A percentile compares a stretch with the other conserved stretches of the same genome.
Evolutionary conservation across 1,284 basidiomycete genomes (phyloP).

Genomic region (Trametes sp.): DNA sequence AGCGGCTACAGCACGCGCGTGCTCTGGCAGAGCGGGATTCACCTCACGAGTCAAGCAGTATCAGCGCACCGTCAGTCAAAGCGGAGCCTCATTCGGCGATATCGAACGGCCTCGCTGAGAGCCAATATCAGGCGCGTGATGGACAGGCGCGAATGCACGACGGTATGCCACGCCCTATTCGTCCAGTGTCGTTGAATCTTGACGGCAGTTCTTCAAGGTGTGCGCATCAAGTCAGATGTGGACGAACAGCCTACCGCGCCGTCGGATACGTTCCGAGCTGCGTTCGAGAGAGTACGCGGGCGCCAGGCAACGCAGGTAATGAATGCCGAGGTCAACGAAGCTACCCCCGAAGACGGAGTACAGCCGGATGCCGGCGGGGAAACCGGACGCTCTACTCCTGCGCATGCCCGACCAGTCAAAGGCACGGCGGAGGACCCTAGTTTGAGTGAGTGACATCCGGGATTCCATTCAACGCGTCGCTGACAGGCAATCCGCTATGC

Average conservation of each 20-base stretch:
- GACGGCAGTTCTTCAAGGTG: not conserved
- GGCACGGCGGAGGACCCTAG: not conserved
- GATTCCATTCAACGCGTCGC: too few species aligned
- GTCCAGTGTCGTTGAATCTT: too few species aligned
- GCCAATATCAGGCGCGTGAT: too few species aligned
- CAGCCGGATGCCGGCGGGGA: too few species aligned
- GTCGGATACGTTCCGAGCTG: not conserved
- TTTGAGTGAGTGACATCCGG: not conserved
- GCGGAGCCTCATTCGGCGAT: not conserved
- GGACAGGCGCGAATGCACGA: not conserved
- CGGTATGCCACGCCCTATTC: not conserved
- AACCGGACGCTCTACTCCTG: not conserved
- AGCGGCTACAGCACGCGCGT: not conserved
- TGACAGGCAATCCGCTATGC: not conserved
- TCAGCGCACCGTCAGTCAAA: not conserved
- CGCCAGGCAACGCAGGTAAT: not conserved
- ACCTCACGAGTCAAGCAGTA: not conserved
- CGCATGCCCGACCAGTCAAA: not conserved
- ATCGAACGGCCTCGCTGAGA: too few species aligned
- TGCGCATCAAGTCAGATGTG: slow-evolving; percentile 3
- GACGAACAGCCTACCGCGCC: not conserved
- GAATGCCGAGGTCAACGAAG: too few species aligned
- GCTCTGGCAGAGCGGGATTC: not conserved
- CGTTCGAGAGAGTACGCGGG: slow-evolving; percentile 2
- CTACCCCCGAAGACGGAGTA: not conserved